phyloP scores from a whole-genome alignment of 2,329 filamentous ascomycete genomes.

The Talaromyces sp. region DNA sequence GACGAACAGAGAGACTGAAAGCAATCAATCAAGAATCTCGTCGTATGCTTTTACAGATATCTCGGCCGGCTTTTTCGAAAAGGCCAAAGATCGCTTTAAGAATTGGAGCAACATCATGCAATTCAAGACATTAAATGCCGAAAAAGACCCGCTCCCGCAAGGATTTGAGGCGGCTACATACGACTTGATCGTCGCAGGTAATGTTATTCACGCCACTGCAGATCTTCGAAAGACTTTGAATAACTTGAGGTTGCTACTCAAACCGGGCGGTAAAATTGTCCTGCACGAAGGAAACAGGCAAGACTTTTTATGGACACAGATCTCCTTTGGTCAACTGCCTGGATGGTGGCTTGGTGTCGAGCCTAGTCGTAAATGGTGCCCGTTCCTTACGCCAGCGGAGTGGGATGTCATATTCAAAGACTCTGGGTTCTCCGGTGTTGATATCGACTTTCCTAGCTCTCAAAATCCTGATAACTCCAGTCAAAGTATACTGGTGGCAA shows the following conservation, averaged over 20 bases:
- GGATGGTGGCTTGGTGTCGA: slow-evolving; percentile 35
- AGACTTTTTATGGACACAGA: slow-evolving; percentile 13
- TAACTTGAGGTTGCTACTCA: slow-evolving; percentile 22
- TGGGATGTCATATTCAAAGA: slow-evolving; percentile 21
- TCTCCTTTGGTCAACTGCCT: slow-evolving; percentile 29
- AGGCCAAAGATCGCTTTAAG: slow-evolving; percentile 20
- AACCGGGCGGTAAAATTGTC: slow-evolving; percentile 42
- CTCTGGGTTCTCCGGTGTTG: slow-evolving; percentile 20
- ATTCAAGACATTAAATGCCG: slow-evolving; percentile 26
- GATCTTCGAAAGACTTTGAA: slow-evolving; percentile 17
- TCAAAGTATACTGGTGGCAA: slow-evolving; percentile 15
- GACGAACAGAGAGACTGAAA: not conserved
- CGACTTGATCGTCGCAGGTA: slow-evolving; percentile 30
- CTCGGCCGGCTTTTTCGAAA: slow-evolving; percentile 25
- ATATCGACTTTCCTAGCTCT: slow-evolving; percentile 12
- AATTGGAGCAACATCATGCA: slow-evolving; percentile 19
- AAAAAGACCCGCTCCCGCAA: slow-evolving; percentile 21
- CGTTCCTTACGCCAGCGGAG: slow-evolving; percentile 1
- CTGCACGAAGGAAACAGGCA: slow-evolving; percentile 34
- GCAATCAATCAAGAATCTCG: slow-evolving; percentile 2
- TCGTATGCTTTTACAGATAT: slow-evolving; percentile 26
- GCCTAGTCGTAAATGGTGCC: slow-evolving; percentile 13
- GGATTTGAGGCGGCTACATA: slow-evolving; percentile 23
- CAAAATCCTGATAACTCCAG: slow-evolving; percentile 13
- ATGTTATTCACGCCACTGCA: slow-evolving; percentile 29